Percentiles rank a stretch among this genome's conserved stretches.
Evolutionary conservation across 495 filamentous ascomycete species (phyloP).

Genomic region (Talaromyces thailandensis): DNA sequence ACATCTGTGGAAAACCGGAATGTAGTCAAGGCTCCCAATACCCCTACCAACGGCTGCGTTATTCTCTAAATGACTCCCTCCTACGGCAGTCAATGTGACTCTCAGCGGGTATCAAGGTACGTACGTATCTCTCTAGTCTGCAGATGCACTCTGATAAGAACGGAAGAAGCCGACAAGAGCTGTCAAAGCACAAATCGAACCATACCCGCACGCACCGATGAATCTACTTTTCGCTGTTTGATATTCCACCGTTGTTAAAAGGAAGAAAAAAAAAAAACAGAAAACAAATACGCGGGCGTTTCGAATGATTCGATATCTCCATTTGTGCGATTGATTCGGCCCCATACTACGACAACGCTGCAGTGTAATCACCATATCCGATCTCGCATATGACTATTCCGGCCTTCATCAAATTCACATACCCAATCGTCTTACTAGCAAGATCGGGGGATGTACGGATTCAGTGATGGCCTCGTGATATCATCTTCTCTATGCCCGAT

Average conservation of each 20-base stretch:
- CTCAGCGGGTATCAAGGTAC: background rate
- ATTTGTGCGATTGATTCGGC: background rate
- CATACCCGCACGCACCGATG: background rate
- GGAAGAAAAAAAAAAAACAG: too few relatives aligned
- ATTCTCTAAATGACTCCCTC: slow-evolving; percentile 1
- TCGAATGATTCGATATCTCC: background rate
- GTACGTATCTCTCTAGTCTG: background rate
- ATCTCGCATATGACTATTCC: background rate
- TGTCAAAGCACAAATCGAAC: background rate
- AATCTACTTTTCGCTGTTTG: background rate
- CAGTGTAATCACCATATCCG: background rate
- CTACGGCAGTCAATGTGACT: background rate
- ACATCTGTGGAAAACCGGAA: background rate
- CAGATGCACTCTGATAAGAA: background rate
- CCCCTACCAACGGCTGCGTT: background rate
- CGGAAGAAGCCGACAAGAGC: background rate
- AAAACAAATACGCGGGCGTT: background rate
- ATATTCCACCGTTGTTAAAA: background rate
- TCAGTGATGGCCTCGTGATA: background rate
- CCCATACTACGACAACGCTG: background rate
- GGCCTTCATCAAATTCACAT: background rate
- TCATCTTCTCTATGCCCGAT: background rate
- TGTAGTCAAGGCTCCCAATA: background rate
- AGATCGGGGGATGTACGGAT: background rate
- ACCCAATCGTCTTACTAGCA: background rate